Base-by-base conservation (phyloP, 768 basidiomycete genomes). In the Kwoniella sp. region DNA sequence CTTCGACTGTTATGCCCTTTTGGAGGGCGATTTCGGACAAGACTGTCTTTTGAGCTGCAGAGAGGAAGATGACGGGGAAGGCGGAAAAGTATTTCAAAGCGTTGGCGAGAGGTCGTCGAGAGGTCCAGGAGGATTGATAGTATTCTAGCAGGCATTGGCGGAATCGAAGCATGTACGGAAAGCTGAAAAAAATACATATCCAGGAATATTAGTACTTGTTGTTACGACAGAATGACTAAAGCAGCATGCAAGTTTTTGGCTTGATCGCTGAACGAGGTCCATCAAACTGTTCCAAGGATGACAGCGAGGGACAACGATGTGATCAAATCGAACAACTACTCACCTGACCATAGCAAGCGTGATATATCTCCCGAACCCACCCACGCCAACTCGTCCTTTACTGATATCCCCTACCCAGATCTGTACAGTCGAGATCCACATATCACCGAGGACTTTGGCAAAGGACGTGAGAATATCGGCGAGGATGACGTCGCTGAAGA, bases 391-490 rank as follows among this genome's bases (percentile, higher is more conserved):
- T 48, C 86, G 83, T 19, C 82, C 79, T 21, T 90, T 81, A 46
- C 94, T 83, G 68, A 88, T 90, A 50, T 90, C 88, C 37, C 90
- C 89, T 12, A 88, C 88, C 67, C 90, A 84, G n/a, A 97, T 83
- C 88, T 94, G 93, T 76, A 85, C 87, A 19, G 88, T 70, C 4
- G 91, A 92, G 48, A 97, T 82, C 91, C 91, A 97, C 46, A 93
- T 82, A 74, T 98, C 96, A 13, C 95, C 95, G 21, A 97, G 82
- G 44, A 99, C 92, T 82, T 96, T 97, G 36, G 96, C 94, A 74
- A 91, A 95, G 1, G 94, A 97, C 1, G 96, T 99, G 73, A 94
- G 85, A 65, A 98, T 86, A 83, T 98, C 96, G 63, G 95, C 94
- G 63, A 95, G 87, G 48, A 98, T 86, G 24, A 99, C 87, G 77